Base-by-base conservation (phyloP, 1,284 basidiomycete genomes). In the Boletus sp. region DNA sequence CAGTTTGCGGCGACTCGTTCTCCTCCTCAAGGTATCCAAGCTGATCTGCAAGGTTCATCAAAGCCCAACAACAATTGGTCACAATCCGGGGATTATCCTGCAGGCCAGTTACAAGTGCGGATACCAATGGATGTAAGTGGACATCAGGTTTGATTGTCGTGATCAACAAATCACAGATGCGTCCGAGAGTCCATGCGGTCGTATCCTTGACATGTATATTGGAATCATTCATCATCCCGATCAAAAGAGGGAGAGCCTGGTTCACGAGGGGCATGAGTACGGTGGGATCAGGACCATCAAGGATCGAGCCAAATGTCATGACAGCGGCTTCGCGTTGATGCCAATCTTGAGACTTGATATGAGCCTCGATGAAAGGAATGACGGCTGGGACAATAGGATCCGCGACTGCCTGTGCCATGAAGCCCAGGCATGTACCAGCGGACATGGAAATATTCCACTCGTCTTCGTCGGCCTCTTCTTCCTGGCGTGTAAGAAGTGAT, bases 401-500 rank as follows among this genome's bases (percentile, higher is more conserved):
- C 49, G 88, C 82, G 13, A 98, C 93, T 32, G 94, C 91, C 57
- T 87, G 86, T 0, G 96, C 92, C 48, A 99, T 81, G 34, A 94
- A 83, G 32, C 83, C 78, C 41, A 99, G 76, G 68, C 94, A 97
- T 1, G 92, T 94, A 20, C 88, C 93, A n/a, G 93, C 94, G 16
- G 96, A 92, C 93, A 98, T 98, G 23, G 93, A 87, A 37, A 95
- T 85, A 61, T 95, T 96, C 96, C 95, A 99, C 68, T 99, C 96
- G 61, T 98, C 96, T 57, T 98, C 95, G 50, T 96, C 94, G 1
- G 92, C 93, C 57, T 98, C 94, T 66, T 98, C 96, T 61, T 95
- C 91, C 70, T 99, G 96, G 52, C 83, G 86, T 6, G 90, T 93
- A 52, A 99, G 80, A 17, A 98, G 80, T 46, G 86, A 79, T 39